A percentile compares a stretch with the other conserved stretches of the same genome.
These are phyloP conservation scores for Globisporangium megalacanthum DNA, from an alignment of 352 stramenopile genomes.

Conservation along the genomic window DNA sequence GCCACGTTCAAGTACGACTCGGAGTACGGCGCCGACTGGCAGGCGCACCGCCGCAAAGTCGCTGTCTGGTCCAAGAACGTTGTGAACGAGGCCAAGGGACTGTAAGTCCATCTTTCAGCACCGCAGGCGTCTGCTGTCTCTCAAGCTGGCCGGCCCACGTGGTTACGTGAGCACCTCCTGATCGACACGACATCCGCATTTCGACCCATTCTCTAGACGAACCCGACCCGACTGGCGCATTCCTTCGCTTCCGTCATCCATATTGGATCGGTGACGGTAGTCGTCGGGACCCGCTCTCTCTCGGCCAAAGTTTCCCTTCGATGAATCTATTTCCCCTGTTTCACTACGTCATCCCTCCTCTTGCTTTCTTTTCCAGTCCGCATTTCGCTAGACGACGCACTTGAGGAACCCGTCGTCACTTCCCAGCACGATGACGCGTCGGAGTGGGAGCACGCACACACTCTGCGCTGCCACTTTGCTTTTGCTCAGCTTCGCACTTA, in stretches of 20 bases:
- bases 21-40: slow-evolving; percentile 54
- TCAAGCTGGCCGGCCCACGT: neutral
- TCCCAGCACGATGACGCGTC: slow-evolving; percentile 56
- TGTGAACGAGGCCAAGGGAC: slow-evolving; percentile 75
- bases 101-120: slow-evolving; percentile 18
- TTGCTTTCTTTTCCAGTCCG: too few relatives aligned
- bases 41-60: slow-evolving; percentile 70
- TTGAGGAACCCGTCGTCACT: slow-evolving; percentile 61
- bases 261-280: too few relatives aligned
- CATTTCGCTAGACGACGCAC: slow-evolving; percentile 24
- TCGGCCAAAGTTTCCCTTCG: neutral
- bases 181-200: too few relatives aligned
- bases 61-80: slow-evolving; percentile 67
- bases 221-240: neutral
- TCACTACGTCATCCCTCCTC: slow-evolving; percentile 4
- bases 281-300: too few relatives aligned
- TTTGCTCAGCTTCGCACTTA: slow-evolving; percentile 28
- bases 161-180: too few relatives aligned
- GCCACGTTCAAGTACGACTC: slow-evolving; percentile 72
- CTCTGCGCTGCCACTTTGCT: slow-evolving; percentile 36
- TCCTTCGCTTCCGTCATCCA: neutral
- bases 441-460: slow-evolving; percentile 45
- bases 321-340: slow-evolving; percentile 5
- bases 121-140: neutral
- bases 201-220: neutral